Percentiles rank a stretch among this genome's conserved stretches.
Conservation (phyloP, 83 land plant genomes). For the Picea mariana region DNA sequence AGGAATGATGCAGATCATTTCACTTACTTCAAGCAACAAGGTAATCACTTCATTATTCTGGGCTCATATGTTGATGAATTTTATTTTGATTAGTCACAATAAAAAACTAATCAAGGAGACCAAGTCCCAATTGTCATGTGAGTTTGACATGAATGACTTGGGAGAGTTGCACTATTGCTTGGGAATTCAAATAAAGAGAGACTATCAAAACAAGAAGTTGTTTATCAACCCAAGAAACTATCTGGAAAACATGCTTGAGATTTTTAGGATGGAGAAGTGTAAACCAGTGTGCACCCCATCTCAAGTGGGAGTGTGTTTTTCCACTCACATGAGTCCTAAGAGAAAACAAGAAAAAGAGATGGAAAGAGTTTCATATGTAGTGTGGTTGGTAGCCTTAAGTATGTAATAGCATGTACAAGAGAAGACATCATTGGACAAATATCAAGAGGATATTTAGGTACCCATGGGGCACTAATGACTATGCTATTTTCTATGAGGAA, state of each 20-base stretch:
- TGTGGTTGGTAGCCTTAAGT: background rate
- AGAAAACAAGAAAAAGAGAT: background rate
- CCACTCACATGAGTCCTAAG: background rate
- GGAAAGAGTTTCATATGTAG: background rate
- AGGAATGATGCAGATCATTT: too few species aligned
- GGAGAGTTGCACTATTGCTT: too few species aligned
- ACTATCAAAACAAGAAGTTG: background rate
- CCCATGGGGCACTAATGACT: background rate
- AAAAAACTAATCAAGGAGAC: too few species aligned
- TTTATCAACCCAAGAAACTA: background rate
- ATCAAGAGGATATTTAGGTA: background rate
- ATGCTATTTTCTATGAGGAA: too few species aligned
- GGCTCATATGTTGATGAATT: too few species aligned
- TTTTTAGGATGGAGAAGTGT: background rate
- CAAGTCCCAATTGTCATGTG: too few species aligned
- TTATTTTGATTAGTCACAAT: too few species aligned
- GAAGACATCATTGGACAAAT: background rate
- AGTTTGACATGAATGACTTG: too few species aligned
- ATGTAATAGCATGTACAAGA: background rate
- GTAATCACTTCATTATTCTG: too few species aligned
- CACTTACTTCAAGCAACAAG: too few species aligned
- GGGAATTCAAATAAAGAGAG: background rate
- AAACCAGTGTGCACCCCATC: background rate
- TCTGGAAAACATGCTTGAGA: background rate
- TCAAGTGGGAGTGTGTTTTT: background rate